Conservation (phyloP, 139 green algal genomes). For the Pleodorina starrii region DNA sequence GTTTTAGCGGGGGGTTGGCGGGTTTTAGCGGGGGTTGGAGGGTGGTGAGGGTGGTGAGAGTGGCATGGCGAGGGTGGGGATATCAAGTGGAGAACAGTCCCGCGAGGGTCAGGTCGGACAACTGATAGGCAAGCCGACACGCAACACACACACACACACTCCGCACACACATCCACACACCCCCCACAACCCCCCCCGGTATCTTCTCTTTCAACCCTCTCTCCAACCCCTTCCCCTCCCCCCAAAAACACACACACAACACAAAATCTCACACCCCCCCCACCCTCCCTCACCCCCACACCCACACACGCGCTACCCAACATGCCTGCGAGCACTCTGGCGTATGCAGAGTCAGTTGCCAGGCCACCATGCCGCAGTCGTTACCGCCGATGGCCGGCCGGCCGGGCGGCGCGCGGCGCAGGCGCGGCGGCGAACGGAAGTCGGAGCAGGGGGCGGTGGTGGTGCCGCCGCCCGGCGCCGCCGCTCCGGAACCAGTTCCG, state of each 20-base stretch:
- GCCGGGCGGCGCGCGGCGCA: constrained; percentile 54
- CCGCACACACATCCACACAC: background rate
- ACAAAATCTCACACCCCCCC: background rate
- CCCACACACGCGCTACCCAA: background rate
- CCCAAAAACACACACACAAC: background rate
- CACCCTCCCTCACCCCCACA: background rate
- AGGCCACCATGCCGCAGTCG: constrained; percentile 94
- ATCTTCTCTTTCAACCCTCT: too few species aligned
- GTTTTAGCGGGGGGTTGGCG: too few species aligned
- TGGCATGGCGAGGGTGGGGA: too few species aligned
- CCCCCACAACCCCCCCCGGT: too few species aligned
- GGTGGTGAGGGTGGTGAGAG: too few species aligned
- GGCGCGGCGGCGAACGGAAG: constrained; percentile 51
- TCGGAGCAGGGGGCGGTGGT: constrained; percentile 20
- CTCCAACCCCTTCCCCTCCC: too few species aligned
- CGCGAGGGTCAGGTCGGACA: background rate
- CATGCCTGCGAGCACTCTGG: constrained; percentile 88
- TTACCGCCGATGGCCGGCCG: constrained; percentile 75
- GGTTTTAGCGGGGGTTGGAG: too few species aligned
- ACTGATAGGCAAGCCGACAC: too few species aligned
- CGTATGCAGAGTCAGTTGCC: constrained; percentile 88
- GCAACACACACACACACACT: background rate
- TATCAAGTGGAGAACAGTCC: too few species aligned
- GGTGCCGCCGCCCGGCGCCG: background rate
- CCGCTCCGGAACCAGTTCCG: too few species aligned